Evolutionary conservation across 1,139 yeast species (phyloP).

Genomic region (Taiozyma sp.): DNA sequence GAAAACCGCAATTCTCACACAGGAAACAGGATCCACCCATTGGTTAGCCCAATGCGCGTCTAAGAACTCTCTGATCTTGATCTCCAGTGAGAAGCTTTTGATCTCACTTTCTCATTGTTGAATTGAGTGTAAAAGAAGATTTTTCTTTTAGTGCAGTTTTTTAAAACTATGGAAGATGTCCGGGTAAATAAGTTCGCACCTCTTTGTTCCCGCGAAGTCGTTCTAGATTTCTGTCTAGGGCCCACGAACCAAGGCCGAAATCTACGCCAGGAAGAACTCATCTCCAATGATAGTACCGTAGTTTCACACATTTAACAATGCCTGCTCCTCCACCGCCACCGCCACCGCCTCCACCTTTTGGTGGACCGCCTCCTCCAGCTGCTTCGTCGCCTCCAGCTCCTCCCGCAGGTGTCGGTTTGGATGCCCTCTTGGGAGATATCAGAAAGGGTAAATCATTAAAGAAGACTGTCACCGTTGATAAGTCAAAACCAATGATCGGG

Average conservation of each 20-base stretch:
- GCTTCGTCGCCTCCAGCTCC: constrained; percentile 20
- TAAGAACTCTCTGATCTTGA: background rate
- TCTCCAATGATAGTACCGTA: background rate
- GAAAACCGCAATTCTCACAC: background rate
- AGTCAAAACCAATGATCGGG: constrained; percentile 48
- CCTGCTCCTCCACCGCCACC: constrained; percentile 10
- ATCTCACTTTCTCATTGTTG: background rate
- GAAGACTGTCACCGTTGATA: constrained; percentile 72
- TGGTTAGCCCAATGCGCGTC: background rate
- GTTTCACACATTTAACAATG: background rate
- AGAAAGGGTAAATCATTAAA: constrained; percentile 73
- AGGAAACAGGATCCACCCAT: background rate
- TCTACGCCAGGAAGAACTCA: background rate
- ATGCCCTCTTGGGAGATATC: constrained; percentile 83
- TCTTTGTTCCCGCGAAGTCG: background rate
- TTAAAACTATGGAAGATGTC: background rate
- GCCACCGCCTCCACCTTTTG: constrained; percentile 30
- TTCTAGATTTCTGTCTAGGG: background rate
- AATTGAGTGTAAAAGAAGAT: background rate
- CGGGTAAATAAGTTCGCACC: background rate
- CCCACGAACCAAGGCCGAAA: background rate
- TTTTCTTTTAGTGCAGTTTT: background rate
- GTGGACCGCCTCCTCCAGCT: constrained; percentile 42
- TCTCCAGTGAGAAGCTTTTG: background rate
- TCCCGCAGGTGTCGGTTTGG: constrained; percentile 42